These are phyloP conservation scores for Lophiostoma macrostomum DNA, from an alignment of 495 filamentous ascomycete genomes.

Conservation along the genomic window DNA sequence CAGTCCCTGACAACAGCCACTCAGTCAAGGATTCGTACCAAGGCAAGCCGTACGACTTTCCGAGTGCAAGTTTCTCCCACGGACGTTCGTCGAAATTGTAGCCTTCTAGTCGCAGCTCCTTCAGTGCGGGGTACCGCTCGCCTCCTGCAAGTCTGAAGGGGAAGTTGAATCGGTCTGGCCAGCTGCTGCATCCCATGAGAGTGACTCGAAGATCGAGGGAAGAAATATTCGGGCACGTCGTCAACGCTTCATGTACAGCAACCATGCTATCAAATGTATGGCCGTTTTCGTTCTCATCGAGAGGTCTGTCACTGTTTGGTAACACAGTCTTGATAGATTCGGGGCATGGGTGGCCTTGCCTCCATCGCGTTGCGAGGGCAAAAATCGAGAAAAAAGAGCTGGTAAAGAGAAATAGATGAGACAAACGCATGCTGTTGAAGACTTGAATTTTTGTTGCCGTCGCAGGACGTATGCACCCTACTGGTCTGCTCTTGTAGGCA, in stretches of 20 bases:
- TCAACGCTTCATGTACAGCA: neutral
- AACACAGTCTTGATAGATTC: too few species aligned
- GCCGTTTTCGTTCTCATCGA: too few species aligned
- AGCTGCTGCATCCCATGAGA: neutral
- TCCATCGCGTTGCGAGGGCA: too few species aligned
- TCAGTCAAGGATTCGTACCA: neutral
- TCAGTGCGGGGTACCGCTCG: neutral
- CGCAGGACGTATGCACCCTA: too few species aligned
- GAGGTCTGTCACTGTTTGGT: too few species aligned
- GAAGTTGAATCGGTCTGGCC: neutral
- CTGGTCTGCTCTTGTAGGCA: too few species aligned
- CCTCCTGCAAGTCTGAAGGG: neutral
- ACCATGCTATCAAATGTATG: neutral
- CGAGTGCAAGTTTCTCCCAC: neutral
- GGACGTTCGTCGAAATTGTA: constrained; percentile 1
- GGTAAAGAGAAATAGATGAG: too few species aligned
- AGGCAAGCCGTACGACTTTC: neutral
- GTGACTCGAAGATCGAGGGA: neutral
- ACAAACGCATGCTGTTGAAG: too few species aligned
- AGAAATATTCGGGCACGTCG: neutral
- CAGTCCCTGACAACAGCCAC: neutral
- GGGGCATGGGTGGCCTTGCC: too few species aligned
- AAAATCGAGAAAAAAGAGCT: too few species aligned
- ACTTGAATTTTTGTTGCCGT: too few species aligned
- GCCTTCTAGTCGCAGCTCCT: neutral